These are phyloP conservation scores for Ogataea allantospora DNA, from an alignment of 805 yeast genomes.

Conservation along the genomic window DNA sequence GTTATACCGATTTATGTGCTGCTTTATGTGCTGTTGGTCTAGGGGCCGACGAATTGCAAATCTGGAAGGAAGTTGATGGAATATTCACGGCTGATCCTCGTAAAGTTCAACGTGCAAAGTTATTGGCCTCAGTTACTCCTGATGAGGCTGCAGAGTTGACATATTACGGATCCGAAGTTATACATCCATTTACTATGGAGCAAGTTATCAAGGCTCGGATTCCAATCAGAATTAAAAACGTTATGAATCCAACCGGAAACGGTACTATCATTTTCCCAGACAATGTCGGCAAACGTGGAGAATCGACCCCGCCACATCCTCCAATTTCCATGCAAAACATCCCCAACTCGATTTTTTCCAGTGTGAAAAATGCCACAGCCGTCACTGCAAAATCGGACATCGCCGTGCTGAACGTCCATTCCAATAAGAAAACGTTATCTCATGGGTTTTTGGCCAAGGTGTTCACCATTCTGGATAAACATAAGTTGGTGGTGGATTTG, in stretches of 20 bases:
- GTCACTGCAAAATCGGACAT: constrained; percentile 93
- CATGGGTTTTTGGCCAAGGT: constrained; percentile 95
- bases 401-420: constrained; percentile 88
- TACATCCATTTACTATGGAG: constrained; percentile 99
- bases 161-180: constrained; percentile 96
- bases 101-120: constrained; percentile 85
- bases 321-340: constrained; percentile 67
- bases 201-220: constrained; percentile 95
- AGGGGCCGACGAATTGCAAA: constrained; percentile 89
- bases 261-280: constrained; percentile 96
- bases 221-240: constrained; percentile 96
- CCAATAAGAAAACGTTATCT: constrained; percentile 86
- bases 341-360: constrained; percentile 39
- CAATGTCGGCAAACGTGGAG: constrained; percentile 80
- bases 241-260: constrained; percentile 85
- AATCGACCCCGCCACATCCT: constrained; percentile 91
- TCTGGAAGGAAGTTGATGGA: constrained; percentile 99
- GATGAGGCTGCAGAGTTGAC: constrained; percentile 99
- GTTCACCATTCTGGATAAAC: constrained; percentile 80
- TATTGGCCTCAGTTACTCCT: constrained; percentile 87
- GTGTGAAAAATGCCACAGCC: constrained; percentile 81
- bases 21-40: constrained; percentile 93
- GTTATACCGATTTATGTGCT: constrained; percentile 97
- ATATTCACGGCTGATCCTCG: constrained; percentile 98
- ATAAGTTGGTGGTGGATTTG: constrained; percentile 86